A percentile compares a stretch with the other conserved stretches of the same genome.
Conservation (phyloP, 2,329 filamentous ascomycete species). For the Fusarium marasasianum region DNA sequence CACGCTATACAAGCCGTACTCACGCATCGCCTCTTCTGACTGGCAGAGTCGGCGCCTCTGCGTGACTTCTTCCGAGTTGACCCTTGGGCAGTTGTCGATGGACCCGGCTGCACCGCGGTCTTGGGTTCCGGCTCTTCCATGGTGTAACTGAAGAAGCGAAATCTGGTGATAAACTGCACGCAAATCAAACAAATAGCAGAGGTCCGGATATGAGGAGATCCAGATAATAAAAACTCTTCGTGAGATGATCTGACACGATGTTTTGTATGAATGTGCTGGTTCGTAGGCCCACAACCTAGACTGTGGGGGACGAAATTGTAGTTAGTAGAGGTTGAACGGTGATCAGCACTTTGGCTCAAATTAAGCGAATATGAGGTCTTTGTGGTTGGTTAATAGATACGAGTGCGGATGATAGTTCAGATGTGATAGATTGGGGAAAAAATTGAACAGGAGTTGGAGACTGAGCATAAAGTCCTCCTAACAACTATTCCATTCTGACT, state of each 20-base stretch:
- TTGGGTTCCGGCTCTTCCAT: slow-evolving; percentile 35
- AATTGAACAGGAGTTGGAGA: neutral
- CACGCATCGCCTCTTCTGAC: slow-evolving; percentile 77
- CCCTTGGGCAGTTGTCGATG: slow-evolving; percentile 18
- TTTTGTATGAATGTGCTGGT: slow-evolving; percentile 2
- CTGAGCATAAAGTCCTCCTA: slow-evolving; percentile 17
- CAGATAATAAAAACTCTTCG: neutral
- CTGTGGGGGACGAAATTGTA: slow-evolving; percentile 24
- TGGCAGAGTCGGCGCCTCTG: slow-evolving; percentile 57
- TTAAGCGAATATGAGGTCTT: slow-evolving; percentile 24
- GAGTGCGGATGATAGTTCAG: neutral
- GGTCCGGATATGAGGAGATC: neutral
- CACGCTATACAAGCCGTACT: slow-evolving; percentile 88
- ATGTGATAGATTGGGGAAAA: neutral
- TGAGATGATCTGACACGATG: slow-evolving; percentile 24
- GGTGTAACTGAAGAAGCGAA: slow-evolving; percentile 1
- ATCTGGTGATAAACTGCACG: neutral
- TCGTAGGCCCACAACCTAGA: slow-evolving; percentile 15
- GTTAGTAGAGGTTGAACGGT: slow-evolving; percentile 19
- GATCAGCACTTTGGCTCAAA: slow-evolving; percentile 12
- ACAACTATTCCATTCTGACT: slow-evolving; percentile 26
- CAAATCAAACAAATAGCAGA: neutral
- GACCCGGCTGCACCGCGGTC: slow-evolving; percentile 11
- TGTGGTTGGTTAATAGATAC: slow-evolving; percentile 15
- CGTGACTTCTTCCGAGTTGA: slow-evolving; percentile 58